Percentiles rank a stretch among this genome's conserved stretches.
Evolutionary conservation across 768 basidiomycete genomes (phyloP).

Genomic region (Lyophyllum atratum): DNA sequence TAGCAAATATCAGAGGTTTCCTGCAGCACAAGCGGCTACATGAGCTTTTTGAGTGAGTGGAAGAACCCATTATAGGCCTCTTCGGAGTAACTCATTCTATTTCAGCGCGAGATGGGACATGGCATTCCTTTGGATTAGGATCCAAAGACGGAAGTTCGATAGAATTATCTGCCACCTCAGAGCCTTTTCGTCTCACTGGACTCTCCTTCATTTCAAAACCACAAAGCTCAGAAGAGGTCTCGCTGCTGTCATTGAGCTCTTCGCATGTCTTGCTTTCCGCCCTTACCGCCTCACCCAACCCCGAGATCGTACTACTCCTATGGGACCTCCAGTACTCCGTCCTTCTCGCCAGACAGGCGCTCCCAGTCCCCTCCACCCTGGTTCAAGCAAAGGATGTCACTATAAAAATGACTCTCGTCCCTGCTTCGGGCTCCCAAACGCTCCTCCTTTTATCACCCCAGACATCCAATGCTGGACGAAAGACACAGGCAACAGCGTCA

Average conservation of each 20-base stretch:
- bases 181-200: conserved; percentile 32
- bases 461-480: conserved; percentile 13
- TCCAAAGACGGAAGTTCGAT: conserved; percentile 25
- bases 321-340: conserved; percentile 75
- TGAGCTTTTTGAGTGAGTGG: conserved; percentile 52
- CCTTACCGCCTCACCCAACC: conserved; percentile 32
- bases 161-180: conserved; percentile 20
- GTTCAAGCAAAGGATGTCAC: conserved; percentile 26
- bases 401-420: conserved; percentile 32
- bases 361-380: conserved; percentile 51
- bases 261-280: conserved; percentile 61
- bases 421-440: conserved; percentile 45
- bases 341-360: conserved; percentile 52
- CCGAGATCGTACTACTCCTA: conserved; percentile 55
- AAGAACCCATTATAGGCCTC: not conserved
- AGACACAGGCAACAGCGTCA: conserved; percentile 26
- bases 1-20: conserved; percentile 42
- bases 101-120: conserved; percentile 47
- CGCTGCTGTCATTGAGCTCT: conserved; percentile 52
- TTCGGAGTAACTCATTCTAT: not conserved
- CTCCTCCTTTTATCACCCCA: conserved; percentile 52
- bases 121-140: conserved; percentile 40
- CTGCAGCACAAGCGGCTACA: conserved; percentile 47
- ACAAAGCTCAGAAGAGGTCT: conserved; percentile 24
- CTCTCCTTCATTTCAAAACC: conserved; percentile 27